Percentiles rank a stretch among this genome's conserved stretches.
Conservation (phyloP, 2,329 filamentous ascomycete species). For the Esteya vermicola region DNA sequence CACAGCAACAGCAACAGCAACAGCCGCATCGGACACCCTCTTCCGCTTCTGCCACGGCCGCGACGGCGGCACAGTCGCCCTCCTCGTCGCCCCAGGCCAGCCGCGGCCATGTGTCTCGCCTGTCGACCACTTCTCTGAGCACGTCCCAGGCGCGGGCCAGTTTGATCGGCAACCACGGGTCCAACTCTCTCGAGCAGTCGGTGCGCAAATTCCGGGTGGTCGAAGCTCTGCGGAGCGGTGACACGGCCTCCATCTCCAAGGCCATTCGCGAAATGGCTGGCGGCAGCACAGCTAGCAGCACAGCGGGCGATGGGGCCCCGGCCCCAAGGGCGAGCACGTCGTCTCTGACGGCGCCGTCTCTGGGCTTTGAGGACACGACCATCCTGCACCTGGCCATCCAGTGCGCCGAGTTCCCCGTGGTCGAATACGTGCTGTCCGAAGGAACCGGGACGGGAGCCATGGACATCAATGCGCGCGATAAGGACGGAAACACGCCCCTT, state of each 20-base stretch:
- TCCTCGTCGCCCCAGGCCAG: conserved; percentile 11
- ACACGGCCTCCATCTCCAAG: conserved; percentile 79
- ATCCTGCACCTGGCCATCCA: conserved; percentile 90
- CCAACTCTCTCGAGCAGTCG: conserved; percentile 69
- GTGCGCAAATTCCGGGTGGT: conserved; percentile 90
- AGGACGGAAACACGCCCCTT: conserved; percentile 86
- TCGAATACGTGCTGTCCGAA: conserved; percentile 85
- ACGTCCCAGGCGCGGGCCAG: not conserved
- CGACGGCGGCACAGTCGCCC: no score
- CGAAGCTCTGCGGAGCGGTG: conserved; percentile 78
- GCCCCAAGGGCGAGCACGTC: conserved; percentile 44
- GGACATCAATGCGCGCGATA: conserved; percentile 81
- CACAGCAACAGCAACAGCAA: no score
- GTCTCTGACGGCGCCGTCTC: conserved; percentile 22
- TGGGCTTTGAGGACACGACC: conserved; percentile 62
- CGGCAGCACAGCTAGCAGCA: conserved; percentile 23
- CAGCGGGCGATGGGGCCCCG: no score
- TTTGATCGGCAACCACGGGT: not conserved
- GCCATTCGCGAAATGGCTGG: conserved; percentile 56
- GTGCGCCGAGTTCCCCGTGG: conserved; percentile 81
- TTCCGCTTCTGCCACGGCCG: no score
- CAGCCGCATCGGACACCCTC: no score
- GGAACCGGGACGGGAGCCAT: conserved; percentile 47
- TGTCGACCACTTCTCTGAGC: conserved; percentile 21
- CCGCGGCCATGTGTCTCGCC: conserved; percentile 30